A percentile compares a stretch with the other conserved stretches of the same genome.
phyloP scores from a whole-genome alignment of 352 stramenopile species.

The Phytophthora hybrid region DNA sequence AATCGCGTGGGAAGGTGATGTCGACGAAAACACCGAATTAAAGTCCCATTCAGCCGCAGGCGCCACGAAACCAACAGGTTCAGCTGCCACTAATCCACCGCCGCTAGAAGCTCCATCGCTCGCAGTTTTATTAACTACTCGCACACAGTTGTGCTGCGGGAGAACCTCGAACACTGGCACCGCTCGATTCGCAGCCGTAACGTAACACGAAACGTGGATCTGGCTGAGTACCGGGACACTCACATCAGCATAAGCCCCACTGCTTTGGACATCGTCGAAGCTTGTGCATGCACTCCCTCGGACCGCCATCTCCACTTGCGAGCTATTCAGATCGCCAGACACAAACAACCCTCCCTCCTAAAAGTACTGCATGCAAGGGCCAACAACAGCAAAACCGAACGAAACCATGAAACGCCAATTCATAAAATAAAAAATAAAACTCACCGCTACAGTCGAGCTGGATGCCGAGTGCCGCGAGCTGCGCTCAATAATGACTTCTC shows the following conservation, averaged over 20 bases:
- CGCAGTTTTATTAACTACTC: conserved; percentile 48
- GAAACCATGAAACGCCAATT: conserved; percentile 34
- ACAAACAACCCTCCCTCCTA: background rate
- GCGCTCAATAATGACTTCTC: conserved; percentile 43
- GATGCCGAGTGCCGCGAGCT: conserved; percentile 16
- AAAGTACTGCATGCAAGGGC: background rate
- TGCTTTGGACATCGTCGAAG: background rate
- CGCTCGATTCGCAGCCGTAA: conserved; percentile 75
- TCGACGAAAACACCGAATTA: conserved; percentile 64
- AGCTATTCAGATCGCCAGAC: background rate
- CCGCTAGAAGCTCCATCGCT: conserved; percentile 2
- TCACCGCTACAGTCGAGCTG: conserved; percentile 27
- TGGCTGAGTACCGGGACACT: conserved; percentile 36
- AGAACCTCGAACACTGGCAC: conserved; percentile 69
- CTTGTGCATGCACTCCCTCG: conserved; percentile 2
- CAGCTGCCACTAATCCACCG: background rate
- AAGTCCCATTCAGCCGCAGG: conserved; percentile 64
- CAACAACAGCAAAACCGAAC: conserved; percentile 15
- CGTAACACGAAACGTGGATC: conserved; percentile 75
- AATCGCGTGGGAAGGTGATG: conserved; percentile 41
- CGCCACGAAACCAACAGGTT: background rate
- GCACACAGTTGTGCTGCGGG: conserved; percentile 51
- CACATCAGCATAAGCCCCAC: background rate
- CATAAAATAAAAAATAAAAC: conserved; percentile 47
- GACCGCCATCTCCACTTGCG: conserved; percentile 8